These are phyloP conservation scores for Annulohypoxylon stygium DNA, from an alignment of 495 filamentous ascomycete genomes.

Conservation along the genomic window DNA sequence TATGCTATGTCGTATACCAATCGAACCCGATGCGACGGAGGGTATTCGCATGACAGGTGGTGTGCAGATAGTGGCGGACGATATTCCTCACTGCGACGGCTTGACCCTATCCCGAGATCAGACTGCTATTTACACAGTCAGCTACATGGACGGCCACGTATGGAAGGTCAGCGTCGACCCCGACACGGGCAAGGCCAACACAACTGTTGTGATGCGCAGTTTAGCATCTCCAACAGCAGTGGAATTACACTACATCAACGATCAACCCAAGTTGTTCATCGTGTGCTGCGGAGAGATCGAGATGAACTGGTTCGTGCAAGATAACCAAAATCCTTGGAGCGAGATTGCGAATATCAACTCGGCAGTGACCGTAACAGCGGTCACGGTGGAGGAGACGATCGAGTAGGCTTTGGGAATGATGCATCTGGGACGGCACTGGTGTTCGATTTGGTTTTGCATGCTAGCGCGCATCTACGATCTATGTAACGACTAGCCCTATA, in stretches of 20 bases:
- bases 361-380: constrained; percentile 45
- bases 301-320: constrained; percentile 45
- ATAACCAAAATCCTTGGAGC: constrained; percentile 47
- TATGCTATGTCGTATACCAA: constrained; percentile 46
- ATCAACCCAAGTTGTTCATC: constrained; percentile 44
- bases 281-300: constrained; percentile 52
- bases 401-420: constrained; percentile 17
- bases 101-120: constrained; percentile 44
- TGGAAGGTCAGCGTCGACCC: constrained; percentile 48
- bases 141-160: constrained; percentile 47
- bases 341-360: constrained; percentile 47
- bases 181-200: constrained; percentile 34
- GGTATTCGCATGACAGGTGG: constrained; percentile 43
- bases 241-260: constrained; percentile 40
- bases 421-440: constrained; percentile 24
- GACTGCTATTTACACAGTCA: constrained; percentile 46
- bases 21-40: constrained; percentile 38
- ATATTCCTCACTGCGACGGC: constrained; percentile 48
- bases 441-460: constrained; percentile 25
- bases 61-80: constrained; percentile 39
- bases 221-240: constrained; percentile 48
- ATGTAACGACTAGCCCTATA: constrained; percentile 33
- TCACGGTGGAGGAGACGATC: constrained; percentile 35
- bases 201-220: constrained; percentile 40
- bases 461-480: constrained; percentile 25